A percentile compares a stretch with the other conserved stretches of the same genome.
These are phyloP conservation scores for Serpula lacrymans DNA, from an alignment of 768 basidiomycete species.

Conservation along the genomic window DNA sequence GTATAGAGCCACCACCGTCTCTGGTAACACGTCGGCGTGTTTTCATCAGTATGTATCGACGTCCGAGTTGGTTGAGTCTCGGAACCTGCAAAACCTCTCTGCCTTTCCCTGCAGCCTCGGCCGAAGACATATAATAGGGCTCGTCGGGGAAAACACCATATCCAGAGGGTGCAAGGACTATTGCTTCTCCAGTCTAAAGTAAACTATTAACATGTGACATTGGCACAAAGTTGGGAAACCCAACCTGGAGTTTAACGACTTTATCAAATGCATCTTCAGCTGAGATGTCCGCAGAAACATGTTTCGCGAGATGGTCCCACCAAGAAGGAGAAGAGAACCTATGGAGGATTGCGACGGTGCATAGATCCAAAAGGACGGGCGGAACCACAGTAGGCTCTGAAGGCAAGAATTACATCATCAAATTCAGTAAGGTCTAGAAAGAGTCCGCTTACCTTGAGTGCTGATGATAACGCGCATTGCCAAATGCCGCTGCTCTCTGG, in stretches of 20 bases:
- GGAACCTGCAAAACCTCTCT: slow-evolving; percentile 14
- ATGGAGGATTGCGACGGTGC: slow-evolving; percentile 62
- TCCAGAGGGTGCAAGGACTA: slow-evolving; percentile 65
- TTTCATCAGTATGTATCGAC: slow-evolving; percentile 57
- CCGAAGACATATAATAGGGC: background rate
- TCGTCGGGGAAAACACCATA: slow-evolving; percentile 39
- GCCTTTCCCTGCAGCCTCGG: slow-evolving; percentile 8
- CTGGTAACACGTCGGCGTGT: slow-evolving; percentile 57
- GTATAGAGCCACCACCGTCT: slow-evolving; percentile 63
- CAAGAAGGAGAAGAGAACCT: slow-evolving; percentile 74
- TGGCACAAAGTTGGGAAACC: slow-evolving; percentile 1
- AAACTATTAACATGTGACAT: background rate
- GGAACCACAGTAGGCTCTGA: slow-evolving; percentile 74
- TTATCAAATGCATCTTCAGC: slow-evolving; percentile 60
- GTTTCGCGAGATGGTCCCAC: slow-evolving; percentile 68
- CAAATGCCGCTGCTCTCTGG: slow-evolving; percentile 68
- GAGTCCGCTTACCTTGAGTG: slow-evolving; percentile 54
- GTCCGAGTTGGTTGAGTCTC: slow-evolving; percentile 47
- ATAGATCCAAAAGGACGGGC: slow-evolving; percentile 62
- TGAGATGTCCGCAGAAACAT: slow-evolving; percentile 63
- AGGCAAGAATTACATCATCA: slow-evolving; percentile 2
- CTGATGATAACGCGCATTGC: slow-evolving; percentile 72
- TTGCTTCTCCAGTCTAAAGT: slow-evolving; percentile 64
- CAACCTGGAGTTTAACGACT: slow-evolving; percentile 62
- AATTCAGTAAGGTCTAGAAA: background rate